A percentile compares a stretch with the other conserved stretches of the same genome.
phyloP scores from a whole-genome alignment of 805 yeast genomes.

The Jamesozyma lodderae region DNA sequence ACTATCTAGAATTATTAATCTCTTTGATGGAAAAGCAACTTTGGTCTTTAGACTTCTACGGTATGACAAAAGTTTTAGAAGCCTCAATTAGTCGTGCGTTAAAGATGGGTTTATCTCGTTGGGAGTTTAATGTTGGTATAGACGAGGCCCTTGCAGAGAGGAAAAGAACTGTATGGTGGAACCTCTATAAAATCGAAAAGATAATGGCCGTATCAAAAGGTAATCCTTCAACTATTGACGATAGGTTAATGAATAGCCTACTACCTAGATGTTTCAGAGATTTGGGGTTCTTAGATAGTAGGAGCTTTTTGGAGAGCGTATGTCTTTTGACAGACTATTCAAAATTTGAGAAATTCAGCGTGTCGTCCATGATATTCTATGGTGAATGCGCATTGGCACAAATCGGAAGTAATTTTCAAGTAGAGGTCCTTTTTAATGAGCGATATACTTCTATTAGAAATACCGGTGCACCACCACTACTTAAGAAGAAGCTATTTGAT shows the following conservation, averaged over 20 bases:
- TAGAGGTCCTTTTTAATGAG: conserved; percentile 19
- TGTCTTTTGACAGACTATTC: conserved; percentile 5
- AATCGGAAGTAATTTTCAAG: conserved; percentile 15
- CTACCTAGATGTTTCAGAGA: conserved; percentile 20
- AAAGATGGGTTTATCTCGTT: conserved; percentile 24
- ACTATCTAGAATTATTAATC: conserved; percentile 23
- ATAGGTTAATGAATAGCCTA: conserved; percentile 18
- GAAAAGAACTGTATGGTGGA: conserved; percentile 27
- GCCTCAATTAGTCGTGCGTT: conserved; percentile 19
- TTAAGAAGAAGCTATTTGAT: conserved; percentile 11
- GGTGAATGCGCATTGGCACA: conserved; percentile 16
- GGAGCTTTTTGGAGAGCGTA: conserved; percentile 13
- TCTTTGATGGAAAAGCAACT: conserved; percentile 18
- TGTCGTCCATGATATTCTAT: conserved; percentile 11
- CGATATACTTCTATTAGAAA: conserved; percentile 23
- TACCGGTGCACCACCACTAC: conserved; percentile 15
- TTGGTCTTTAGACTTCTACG: conserved; percentile 22
- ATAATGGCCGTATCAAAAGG: conserved; percentile 11
- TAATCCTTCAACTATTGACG: conserved; percentile 16
- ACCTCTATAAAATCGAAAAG: conserved; percentile 22
- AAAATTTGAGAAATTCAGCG: conserved; percentile 12
- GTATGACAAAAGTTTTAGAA: conserved; percentile 16
- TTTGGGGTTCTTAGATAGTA: conserved; percentile 19
- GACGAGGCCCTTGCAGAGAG: conserved; percentile 25
- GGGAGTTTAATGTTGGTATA: conserved; percentile 30